Conservation (phyloP, 1,284 basidiomycete species). For the Cryptococcus maquisensis region DNA sequence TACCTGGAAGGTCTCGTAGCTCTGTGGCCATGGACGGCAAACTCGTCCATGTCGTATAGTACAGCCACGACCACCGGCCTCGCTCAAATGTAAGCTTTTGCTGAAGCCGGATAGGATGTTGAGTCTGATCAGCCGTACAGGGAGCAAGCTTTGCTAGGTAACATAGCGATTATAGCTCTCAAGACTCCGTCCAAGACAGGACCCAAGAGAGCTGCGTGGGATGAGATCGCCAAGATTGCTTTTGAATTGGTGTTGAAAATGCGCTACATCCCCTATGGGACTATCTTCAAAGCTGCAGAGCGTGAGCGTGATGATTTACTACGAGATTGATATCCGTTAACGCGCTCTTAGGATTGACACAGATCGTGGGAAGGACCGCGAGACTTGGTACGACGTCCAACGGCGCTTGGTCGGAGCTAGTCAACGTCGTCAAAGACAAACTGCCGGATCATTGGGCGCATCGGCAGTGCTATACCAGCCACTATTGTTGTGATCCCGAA, state of each 20-base stretch:
- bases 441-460: slow-evolving; percentile 5
- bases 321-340: no score
- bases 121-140: not conserved
- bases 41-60: slow-evolving; percentile 1
- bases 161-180: slow-evolving; percentile 6
- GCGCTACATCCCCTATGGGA: slow-evolving; percentile 1
- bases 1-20: slow-evolving; percentile 2
- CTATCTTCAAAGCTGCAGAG: slow-evolving; percentile 5
- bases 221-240: slow-evolving; percentile 3
- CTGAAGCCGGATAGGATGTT: not conserved
- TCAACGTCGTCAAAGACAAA: slow-evolving; percentile 3
- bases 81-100: not conserved
- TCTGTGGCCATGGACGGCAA: slow-evolving; percentile 7
- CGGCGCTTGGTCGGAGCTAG: slow-evolving; percentile 1
- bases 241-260: slow-evolving; percentile 3
- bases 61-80: not conserved
- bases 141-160: slow-evolving; percentile 7
- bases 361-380: slow-evolving; percentile 3
- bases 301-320: slow-evolving; percentile 2
- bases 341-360: slow-evolving; percentile 1
- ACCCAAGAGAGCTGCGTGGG: slow-evolving; percentile 1
- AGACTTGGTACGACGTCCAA: not conserved
- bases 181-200: slow-evolving; percentile 2
- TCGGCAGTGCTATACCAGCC: not conserved
- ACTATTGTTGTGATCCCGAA: slow-evolving; percentile 1